These are phyloP conservation scores for Quercus phellos DNA, from an alignment of 331 rosid genomes.

Conservation along the genomic window DNA sequence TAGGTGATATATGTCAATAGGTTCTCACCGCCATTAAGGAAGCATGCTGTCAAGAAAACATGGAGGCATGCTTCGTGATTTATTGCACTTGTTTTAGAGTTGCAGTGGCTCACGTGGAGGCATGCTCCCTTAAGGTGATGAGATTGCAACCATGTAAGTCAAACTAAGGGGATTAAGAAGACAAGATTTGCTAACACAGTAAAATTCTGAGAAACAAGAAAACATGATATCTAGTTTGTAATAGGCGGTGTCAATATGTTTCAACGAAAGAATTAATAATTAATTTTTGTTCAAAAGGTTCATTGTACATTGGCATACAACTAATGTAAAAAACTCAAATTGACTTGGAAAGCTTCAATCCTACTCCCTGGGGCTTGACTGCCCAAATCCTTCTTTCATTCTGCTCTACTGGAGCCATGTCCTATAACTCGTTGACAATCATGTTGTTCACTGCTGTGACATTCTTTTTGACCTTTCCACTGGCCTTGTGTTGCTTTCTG, in stretches of 20 bases:
- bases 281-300: background rate
- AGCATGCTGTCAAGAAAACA: constrained; percentile 62
- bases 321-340: background rate
- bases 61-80: too few species aligned
- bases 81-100: background rate
- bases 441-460: background rate
- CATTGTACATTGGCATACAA: background rate
- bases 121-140: too few species aligned
- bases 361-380: background rate
- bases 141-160: too few species aligned
- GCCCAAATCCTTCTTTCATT: background rate
- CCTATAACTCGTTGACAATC: background rate
- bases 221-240: background rate
- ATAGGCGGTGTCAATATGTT: too few species aligned
- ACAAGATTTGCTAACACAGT: too few species aligned
- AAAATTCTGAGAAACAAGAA: background rate
- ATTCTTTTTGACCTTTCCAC: background rate
- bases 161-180: too few species aligned
- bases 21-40: constrained; percentile 74
- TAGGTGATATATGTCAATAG: constrained; percentile 95
- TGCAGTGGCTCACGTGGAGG: background rate
- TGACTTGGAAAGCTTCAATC: too few species aligned
- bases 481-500: background rate
- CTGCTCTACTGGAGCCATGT: background rate
- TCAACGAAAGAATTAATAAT: too few species aligned